Evolutionary conservation across 306 rosid genomes (phyloP).

Genomic region (Delonix regia): DNA sequence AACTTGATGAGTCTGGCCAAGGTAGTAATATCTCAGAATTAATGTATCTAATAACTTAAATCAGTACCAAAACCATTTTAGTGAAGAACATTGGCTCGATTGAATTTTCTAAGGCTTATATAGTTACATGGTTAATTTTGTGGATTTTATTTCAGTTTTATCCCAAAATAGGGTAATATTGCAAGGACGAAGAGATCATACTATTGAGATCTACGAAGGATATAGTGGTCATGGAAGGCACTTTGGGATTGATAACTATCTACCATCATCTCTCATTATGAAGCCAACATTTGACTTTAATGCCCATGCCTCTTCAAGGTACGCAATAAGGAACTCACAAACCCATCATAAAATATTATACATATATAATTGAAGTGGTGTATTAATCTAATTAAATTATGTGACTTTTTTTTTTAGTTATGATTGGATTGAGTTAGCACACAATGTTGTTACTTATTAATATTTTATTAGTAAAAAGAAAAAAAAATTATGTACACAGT

Average conservation of each 20-base stretch:
- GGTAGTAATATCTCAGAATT: conserved; percentile 54
- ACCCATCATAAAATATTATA: no score
- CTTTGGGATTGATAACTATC: conserved; percentile 41
- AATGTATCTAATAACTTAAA: no score
- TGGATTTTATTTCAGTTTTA: conserved; percentile 51
- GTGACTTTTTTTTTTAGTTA: no score
- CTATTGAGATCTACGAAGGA: conserved; percentile 53
- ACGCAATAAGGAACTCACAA: background rate
- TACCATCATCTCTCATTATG: conserved; percentile 36
- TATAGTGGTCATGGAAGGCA: conserved; percentile 39
- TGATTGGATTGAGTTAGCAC: no score
- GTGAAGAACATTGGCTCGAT: background rate
- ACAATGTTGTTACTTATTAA: no score
- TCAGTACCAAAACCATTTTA: conserved; percentile 12
- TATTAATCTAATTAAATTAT: no score
- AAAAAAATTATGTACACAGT: background rate
- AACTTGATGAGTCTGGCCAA: conserved; percentile 84
- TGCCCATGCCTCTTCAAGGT: conserved; percentile 56
- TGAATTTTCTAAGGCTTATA: background rate
- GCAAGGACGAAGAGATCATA: conserved; percentile 50
- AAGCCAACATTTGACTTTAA: conserved; percentile 39
- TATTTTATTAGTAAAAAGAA: no score
- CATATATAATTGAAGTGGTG: no score
- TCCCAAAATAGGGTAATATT: conserved; percentile 44
- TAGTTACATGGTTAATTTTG: background rate